Percentiles rank a stretch among this genome's conserved stretches.
These are phyloP conservation scores for Hebeloma cylindrosporum DNA, from an alignment of 768 basidiomycete genomes.

Conservation along the genomic window DNA sequence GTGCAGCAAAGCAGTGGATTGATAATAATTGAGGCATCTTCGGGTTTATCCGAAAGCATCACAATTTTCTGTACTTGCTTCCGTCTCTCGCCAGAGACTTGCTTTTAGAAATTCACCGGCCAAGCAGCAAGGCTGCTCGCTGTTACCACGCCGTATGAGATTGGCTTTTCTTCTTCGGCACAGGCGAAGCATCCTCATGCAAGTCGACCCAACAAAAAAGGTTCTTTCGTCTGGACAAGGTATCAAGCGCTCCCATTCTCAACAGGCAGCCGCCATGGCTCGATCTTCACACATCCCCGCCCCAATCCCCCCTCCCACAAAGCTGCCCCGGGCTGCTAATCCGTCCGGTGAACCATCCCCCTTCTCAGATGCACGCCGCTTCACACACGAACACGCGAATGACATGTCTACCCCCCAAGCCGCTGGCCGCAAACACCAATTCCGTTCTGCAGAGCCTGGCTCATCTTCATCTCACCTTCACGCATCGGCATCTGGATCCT, in stretches of 20 bases:
- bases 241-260: slow-evolving; percentile 49
- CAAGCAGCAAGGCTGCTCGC: too few species aligned
- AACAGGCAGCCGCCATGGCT: slow-evolving; percentile 34
- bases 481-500: slow-evolving; percentile 4
- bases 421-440: slow-evolving; percentile 21
- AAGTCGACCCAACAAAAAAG: slow-evolving; percentile 43
- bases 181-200: slow-evolving; percentile 61
- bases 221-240: slow-evolving; percentile 24
- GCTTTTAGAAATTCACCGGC: too few species aligned
- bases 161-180: slow-evolving; percentile 44
- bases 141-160: slow-evolving; percentile 44
- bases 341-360: slow-evolving; percentile 11
- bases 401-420: slow-evolving; percentile 19
- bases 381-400: slow-evolving; percentile 3
- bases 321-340: slow-evolving; percentile 18
- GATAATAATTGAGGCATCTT: slow-evolving; percentile 22
- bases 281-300: slow-evolving; percentile 20
- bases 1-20: slow-evolving; percentile 45
- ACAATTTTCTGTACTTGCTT: slow-evolving; percentile 13
- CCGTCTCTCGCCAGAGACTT: too few species aligned
- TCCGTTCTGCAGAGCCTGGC: slow-evolving; percentile 14
- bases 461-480: slow-evolving; percentile 12
- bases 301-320: slow-evolving; percentile 21
- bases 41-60: slow-evolving; percentile 20
- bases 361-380: slow-evolving; percentile 17